Conservation (phyloP, 345 rosid species). For the Clarkia xantiana region DNA sequence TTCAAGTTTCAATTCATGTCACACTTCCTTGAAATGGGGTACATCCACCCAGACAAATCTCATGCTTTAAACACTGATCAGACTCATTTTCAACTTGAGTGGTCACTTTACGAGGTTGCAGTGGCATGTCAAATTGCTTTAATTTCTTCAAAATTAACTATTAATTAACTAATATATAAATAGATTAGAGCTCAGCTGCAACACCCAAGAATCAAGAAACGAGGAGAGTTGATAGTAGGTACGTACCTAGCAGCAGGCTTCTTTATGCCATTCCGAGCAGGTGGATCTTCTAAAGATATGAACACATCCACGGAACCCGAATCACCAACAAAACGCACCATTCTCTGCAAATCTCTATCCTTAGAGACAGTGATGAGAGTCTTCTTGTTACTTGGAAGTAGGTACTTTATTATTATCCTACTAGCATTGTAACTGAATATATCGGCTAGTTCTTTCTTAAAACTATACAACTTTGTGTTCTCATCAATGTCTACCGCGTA, state of each 20-base stretch:
- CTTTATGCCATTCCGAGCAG: conserved; percentile 32
- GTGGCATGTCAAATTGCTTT: no score
- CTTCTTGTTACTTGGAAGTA: conserved; percentile 81
- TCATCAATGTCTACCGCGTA: conserved; percentile 66
- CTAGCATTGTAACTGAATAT: conserved; percentile 43
- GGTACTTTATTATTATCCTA: conserved; percentile 58
- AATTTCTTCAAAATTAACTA: no score
- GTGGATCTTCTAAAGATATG: conserved; percentile 41
- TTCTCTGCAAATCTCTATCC: conserved; percentile 76
- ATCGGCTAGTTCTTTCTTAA: conserved; percentile 70
- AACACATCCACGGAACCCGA: conserved; percentile 54
- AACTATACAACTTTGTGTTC: conserved; percentile 38
- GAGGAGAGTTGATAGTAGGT: background rate
- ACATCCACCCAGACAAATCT: no score
- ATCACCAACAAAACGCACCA: conserved; percentile 64
- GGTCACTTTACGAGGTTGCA: no score
- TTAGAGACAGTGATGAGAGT: conserved; percentile 80
- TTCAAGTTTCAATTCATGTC: no score
- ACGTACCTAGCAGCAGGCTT: conserved; percentile 68
- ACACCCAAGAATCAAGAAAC: no score
- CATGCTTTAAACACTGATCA: no score
- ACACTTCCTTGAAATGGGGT: no score
- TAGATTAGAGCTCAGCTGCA: no score
- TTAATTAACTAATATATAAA: no score
- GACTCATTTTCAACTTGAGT: no score